These are phyloP conservation scores for Recurvomyces mirabilis DNA, from an alignment of 495 filamentous ascomycete genomes.

Conservation along the genomic window DNA sequence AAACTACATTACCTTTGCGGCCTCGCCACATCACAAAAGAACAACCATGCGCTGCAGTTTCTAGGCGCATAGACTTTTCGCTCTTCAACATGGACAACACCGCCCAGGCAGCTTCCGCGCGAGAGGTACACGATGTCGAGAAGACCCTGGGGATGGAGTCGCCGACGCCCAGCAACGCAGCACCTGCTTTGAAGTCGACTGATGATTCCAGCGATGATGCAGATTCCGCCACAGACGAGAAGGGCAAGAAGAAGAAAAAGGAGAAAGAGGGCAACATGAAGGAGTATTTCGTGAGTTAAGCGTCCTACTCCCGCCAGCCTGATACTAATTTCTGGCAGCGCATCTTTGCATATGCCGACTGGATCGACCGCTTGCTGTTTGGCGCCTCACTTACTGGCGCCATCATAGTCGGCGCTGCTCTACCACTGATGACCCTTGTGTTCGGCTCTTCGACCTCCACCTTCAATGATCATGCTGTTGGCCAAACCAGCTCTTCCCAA, in stretches of 20 bases:
- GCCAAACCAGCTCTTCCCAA: background rate
- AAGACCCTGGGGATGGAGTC: too few relatives aligned
- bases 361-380: constrained; percentile 13
- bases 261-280: constrained; percentile 3
- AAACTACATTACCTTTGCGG: too few relatives aligned
- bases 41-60: too few relatives aligned
- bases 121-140: too few relatives aligned
- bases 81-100: too few relatives aligned
- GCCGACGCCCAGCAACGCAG: too few relatives aligned
- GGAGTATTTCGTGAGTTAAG: constrained; percentile 18
- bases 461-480: constrained; percentile 12
- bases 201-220: too few relatives aligned
- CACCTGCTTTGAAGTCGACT: too few relatives aligned
- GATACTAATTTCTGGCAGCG: constrained; percentile 4
- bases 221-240: too few relatives aligned
- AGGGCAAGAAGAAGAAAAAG: constrained; percentile 4
- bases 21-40: too few relatives aligned
- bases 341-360: constrained; percentile 20
- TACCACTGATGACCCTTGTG: constrained; percentile 23
- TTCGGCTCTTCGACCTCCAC: constrained; percentile 15
- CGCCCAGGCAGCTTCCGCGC: too few relatives aligned
- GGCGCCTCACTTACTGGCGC: constrained; percentile 7
- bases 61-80: too few relatives aligned
- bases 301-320: background rate
- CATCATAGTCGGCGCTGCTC: constrained; percentile 13